Evolutionary conservation across 2,329 filamentous ascomycete species (phyloP).

Genomic region (Exophiala lecanii-corni): DNA sequence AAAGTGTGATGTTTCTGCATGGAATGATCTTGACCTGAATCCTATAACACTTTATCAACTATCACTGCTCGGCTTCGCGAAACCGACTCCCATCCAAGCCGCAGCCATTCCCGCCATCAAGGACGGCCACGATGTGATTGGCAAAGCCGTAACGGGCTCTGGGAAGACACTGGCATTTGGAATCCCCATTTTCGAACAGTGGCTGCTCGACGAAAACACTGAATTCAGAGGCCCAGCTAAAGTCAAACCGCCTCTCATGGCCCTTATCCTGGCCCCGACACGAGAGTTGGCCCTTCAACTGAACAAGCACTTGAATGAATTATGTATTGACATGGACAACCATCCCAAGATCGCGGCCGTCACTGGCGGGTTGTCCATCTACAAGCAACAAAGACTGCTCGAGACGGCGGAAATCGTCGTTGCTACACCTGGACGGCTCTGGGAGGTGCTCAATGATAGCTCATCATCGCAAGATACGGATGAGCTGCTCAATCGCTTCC

Average conservation of each 20-base stretch:
- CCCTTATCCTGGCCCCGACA: constrained; percentile 84
- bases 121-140: constrained; percentile 82
- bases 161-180: constrained; percentile 95
- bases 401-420: constrained; percentile 86
- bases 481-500: constrained; percentile 65
- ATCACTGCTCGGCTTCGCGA: constrained; percentile 71
- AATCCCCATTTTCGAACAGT: constrained; percentile 85
- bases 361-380: constrained; percentile 87
- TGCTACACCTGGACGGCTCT: constrained; percentile 84
- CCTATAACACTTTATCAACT: constrained; percentile 67
- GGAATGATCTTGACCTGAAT: constrained; percentile 71
- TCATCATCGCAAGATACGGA: constrained; percentile 31
- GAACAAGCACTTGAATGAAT: constrained; percentile 69
- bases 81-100: constrained; percentile 77
- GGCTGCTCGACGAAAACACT: constrained; percentile 44
- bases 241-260: constrained; percentile 49
- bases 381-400: constrained; percentile 86
- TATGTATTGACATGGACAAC: constrained; percentile 65
- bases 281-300: constrained; percentile 92
- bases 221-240: constrained; percentile 24
- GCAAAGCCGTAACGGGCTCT: constrained; percentile 92
- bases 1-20: constrained; percentile 67
- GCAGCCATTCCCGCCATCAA: constrained; percentile 76
- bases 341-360: constrained; percentile 68
- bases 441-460: constrained; percentile 84